phyloP scores from a whole-genome alignment of 2,329 filamentous ascomycete species.

The Fusarium sp. region DNA sequence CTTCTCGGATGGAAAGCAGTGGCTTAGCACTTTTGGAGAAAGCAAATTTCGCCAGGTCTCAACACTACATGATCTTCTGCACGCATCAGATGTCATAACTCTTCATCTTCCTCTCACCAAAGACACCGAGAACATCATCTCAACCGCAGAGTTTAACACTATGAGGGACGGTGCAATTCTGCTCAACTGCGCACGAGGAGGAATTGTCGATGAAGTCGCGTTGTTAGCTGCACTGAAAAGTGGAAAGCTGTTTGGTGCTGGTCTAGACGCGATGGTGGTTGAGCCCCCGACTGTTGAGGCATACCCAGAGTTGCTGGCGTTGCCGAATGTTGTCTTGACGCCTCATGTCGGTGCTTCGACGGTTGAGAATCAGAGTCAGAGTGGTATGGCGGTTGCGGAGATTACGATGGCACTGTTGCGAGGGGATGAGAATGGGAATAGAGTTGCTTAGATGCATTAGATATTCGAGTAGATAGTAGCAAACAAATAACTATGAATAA shows the following conservation, averaged over 20 bases:
- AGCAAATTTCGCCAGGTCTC: fast-evolving
- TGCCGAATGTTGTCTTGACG: background rate
- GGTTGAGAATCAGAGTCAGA: background rate
- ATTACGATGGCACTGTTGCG: background rate
- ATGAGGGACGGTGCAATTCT: background rate
- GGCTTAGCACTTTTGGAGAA: background rate
- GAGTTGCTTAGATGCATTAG: background rate
- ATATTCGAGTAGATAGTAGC: too few species aligned
- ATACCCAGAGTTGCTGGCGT: background rate
- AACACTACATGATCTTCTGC: background rate
- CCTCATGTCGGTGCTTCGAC: background rate
- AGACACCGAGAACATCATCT: background rate
- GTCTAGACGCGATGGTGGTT: background rate
- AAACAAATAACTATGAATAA: too few species aligned
- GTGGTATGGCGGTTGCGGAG: background rate
- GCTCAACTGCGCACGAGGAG: background rate
- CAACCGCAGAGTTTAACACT: fast-evolving
- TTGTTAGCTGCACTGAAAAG: background rate
- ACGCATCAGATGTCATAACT: background rate
- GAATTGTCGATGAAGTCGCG: background rate
- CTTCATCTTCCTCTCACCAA: background rate
- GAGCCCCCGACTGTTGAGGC: background rate
- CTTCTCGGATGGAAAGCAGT: background rate
- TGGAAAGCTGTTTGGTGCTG: background rate
- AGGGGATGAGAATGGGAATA: background rate